These are phyloP conservation scores for Linum tenue DNA, from an alignment of 345 rosid genomes.

Conservation along the genomic window DNA sequence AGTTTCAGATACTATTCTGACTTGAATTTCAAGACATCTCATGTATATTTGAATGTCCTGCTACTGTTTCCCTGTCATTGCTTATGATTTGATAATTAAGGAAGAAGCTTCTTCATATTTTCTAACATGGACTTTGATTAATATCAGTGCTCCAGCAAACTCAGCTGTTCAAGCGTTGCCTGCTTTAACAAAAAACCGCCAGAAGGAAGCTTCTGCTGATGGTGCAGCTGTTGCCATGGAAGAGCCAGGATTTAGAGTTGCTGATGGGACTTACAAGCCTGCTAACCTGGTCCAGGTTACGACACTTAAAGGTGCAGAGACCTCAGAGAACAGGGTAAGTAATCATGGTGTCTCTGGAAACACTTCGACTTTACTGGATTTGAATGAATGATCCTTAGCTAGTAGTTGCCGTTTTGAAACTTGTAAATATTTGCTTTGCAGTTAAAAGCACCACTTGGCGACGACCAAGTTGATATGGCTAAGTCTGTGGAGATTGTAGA, in stretches of 20 bases:
- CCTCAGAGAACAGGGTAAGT: constrained; percentile 24
- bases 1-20: neutral
- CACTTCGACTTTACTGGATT: neutral
- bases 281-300: constrained; percentile 27
- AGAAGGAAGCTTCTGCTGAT: constrained; percentile 22
- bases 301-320: constrained; percentile 29
- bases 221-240: constrained; percentile 25
- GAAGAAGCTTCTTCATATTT: neutral
- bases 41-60: too few species aligned
- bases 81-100: too few species aligned
- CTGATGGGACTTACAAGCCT: constrained; percentile 28
- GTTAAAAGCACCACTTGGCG: constrained; percentile 24
- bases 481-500: constrained; percentile 26
- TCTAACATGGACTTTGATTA: constrained; percentile 13
- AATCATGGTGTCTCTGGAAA: constrained; percentile 25
- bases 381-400: neutral
- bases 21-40: neutral
- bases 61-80: too few species aligned
- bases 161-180: constrained; percentile 36
- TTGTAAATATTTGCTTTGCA: constrained; percentile 17
- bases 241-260: constrained; percentile 13
- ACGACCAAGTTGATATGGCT: constrained; percentile 25
- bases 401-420: neutral
- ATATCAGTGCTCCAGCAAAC: constrained; percentile 36
- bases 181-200: constrained; percentile 23